phyloP scores from a whole-genome alignment of 1,284 basidiomycete genomes.

The Ustilago shanxiensis region DNA sequence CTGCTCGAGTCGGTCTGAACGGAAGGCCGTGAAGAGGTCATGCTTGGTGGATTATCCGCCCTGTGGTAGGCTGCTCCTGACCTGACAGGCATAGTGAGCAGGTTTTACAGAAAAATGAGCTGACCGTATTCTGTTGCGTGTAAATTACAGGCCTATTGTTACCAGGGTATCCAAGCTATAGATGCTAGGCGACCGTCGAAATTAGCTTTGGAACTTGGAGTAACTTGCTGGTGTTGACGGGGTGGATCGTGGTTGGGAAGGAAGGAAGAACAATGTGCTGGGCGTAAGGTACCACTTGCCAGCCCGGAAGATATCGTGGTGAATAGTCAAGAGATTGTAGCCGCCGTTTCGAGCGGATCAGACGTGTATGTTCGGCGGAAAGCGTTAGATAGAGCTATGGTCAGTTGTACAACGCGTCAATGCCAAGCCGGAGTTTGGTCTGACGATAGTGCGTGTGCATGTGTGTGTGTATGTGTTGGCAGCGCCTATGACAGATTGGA shows the following conservation, averaged over 20 bases:
- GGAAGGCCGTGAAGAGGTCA: conserved; percentile 36
- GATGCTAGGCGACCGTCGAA: background rate
- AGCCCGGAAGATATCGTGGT: background rate
- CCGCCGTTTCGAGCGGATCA: conserved; percentile 8
- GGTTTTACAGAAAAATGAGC: background rate
- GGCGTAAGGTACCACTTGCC: background rate
- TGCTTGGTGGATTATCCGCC: conserved; percentile 40
- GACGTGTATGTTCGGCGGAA: background rate
- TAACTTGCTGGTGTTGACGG: background rate
- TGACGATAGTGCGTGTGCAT: too few relatives aligned
- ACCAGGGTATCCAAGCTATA: background rate
- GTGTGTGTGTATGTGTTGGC: conserved; percentile 3
- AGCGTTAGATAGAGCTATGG: background rate
- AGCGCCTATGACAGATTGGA: too few relatives aligned
- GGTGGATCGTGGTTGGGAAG: background rate
- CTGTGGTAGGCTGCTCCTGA: conserved; percentile 42
- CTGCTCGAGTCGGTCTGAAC: conserved; percentile 37
- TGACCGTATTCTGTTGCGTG: background rate
- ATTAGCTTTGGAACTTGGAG: background rate
- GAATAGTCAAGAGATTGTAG: background rate
- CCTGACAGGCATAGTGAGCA: conserved; percentile 25
- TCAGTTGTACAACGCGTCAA: background rate
- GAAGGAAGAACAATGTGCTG: background rate
- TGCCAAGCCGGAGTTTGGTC: background rate
- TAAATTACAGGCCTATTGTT: background rate